phyloP scores from a whole-genome alignment of 805 yeast genomes.

The Wickerhamiella australiensis region DNA sequence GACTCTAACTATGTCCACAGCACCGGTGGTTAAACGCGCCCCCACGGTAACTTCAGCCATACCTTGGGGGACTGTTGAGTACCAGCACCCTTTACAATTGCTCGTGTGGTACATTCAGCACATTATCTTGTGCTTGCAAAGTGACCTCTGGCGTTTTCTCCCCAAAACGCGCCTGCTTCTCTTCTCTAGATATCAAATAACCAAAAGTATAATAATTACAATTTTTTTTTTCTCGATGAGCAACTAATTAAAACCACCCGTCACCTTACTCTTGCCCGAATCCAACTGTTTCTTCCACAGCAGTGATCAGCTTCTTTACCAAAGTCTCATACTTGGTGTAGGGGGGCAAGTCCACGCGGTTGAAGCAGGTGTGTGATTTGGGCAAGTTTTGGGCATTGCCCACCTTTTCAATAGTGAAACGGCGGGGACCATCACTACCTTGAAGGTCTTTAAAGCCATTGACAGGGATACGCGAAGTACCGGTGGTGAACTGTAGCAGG shows the following conservation, averaged over 20 bases:
- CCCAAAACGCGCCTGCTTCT: too few species aligned
- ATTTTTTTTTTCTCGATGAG: background rate
- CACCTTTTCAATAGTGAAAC: slow-evolving; percentile 96
- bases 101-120: too few species aligned
- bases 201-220: background rate
- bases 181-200: background rate
- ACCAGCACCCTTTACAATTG: too few species aligned
- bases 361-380: slow-evolving; percentile 96
- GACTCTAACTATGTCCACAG: too few species aligned
- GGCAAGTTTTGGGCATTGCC: slow-evolving; percentile 89
- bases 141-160: too few species aligned
- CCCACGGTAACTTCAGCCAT: too few species aligned
- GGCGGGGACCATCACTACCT: slow-evolving; percentile 98
- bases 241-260: background rate
- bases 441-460: slow-evolving; percentile 97
- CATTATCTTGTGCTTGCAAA: too few species aligned
- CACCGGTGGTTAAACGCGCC: too few species aligned
- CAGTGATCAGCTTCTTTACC: slow-evolving; percentile 83
- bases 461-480: slow-evolving; percentile 97
- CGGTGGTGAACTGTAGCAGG: slow-evolving; percentile 91
- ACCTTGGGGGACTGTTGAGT: too few species aligned
- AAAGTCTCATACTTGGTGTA: slow-evolving; percentile 72
- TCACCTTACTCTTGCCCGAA: slow-evolving; percentile 89
- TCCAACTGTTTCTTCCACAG: slow-evolving; percentile 98
- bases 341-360: slow-evolving; percentile 95